Base-by-base conservation (phyloP, 129 eudicot genomes). In the Escallonia rubra region DNA sequence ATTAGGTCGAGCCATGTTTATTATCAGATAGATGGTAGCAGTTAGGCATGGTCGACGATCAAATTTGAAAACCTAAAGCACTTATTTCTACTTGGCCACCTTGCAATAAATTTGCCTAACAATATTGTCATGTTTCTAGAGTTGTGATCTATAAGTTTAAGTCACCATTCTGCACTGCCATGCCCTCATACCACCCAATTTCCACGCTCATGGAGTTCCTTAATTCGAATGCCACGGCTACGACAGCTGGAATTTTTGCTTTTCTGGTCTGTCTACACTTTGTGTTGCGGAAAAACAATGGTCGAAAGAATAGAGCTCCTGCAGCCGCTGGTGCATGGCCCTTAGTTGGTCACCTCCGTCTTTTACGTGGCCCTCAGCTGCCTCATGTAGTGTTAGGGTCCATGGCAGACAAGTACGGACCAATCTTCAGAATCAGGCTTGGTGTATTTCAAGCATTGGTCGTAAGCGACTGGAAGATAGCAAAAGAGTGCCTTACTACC, bases 291-390 rank as follows among this genome's bases (percentile, higher is more conserved):
- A 13, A 14, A 39, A 53, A 41, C 2, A 51, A 2, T 10, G 6
- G 4, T 4, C 39, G 38, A 2, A 50, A 16, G 14, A 64, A 2
- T 12, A 57, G 16, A 64, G 59, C 76, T 14, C 81, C 81, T 3
- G 11, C 60, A 53, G 77, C 67, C 4, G 45, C n/a, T 10, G 78
- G 85, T 2, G 59, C 72, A 66, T 71, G 80, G 74, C 81, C 77
- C 0, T 12, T 77, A 34, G 16, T 77, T 7, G 81, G 81, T 43
- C 81, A 77, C 61, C 41, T 71, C 7, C 76, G 38, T 43, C 69
- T 77, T 39, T 40, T 77, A 4, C 60, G 66, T 9, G 66, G 73
- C 63, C 23, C 73, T 9, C 7, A 42, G 4, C 68, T 56, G 5
- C 82, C 74, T 13, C 82, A 78, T 44, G 57, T 5, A n/a, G 58